Evolutionary conservation across 2,329 filamentous ascomycete species (phyloP).

Genomic region (Trematosphaeria pertusa): DNA sequence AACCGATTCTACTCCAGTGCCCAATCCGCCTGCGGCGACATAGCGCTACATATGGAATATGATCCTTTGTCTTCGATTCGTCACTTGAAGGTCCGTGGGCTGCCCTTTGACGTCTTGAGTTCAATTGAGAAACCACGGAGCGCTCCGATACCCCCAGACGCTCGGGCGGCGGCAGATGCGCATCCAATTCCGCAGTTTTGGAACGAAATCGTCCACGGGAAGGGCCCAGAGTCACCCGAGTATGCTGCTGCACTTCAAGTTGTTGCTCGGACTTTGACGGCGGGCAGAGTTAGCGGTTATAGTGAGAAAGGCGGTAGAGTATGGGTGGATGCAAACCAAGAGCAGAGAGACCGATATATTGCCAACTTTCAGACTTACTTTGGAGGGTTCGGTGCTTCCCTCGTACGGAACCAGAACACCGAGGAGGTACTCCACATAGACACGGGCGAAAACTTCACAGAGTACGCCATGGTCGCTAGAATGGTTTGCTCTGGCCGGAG

Average conservation of each 20-base stretch:
- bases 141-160: neutral
- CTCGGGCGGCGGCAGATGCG: neutral
- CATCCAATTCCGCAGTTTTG: neutral
- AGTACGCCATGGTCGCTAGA: neutral
- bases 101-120: too few species aligned
- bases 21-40: neutral
- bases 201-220: neutral
- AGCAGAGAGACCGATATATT: neutral
- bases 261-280: slow-evolving; percentile 1
- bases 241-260: too few species aligned
- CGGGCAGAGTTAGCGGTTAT: neutral
- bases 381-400: neutral
- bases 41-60: too few species aligned
- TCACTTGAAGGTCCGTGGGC: neutral
- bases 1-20: neutral
- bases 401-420: neutral
- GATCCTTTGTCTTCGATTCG: too few species aligned
- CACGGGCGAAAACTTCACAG: neutral
- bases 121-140: neutral
- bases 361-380: neutral
- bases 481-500: too few species aligned
- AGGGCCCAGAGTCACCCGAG: too few species aligned
- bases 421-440: neutral
- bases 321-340: too few species aligned
- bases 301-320: too few species aligned